Conservation (phyloP, 2,329 filamentous ascomycete genomes). For the Fusarium sp. region DNA sequence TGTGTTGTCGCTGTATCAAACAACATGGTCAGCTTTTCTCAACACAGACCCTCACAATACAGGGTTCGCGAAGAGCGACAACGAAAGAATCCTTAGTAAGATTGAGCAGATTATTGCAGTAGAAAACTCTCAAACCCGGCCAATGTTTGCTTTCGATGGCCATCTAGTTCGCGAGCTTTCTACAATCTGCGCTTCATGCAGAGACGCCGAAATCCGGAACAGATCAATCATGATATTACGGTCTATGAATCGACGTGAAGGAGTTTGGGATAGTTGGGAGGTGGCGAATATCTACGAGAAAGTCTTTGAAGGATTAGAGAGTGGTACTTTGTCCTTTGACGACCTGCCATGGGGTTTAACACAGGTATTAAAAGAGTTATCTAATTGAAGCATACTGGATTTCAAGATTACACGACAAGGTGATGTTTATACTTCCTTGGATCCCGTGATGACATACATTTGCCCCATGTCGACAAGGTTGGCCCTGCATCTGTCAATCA, state of each 20-base stretch:
- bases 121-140: neutral
- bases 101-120: conserved; percentile 7
- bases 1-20: neutral
- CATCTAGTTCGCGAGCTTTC: conserved; percentile 21
- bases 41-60: neutral
- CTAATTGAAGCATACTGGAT: too few relatives aligned
- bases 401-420: neutral
- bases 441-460: neutral
- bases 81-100: conserved; percentile 4
- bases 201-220: conserved; percentile 1
- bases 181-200: conserved; percentile 18
- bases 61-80: neutral
- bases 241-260: conserved; percentile 24
- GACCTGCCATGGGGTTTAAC: neutral
- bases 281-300: conserved; percentile 26
- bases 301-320: conserved; percentile 4
- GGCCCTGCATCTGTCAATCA: neutral
- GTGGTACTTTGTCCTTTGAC: neutral
- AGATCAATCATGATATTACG: conserved; percentile 19
- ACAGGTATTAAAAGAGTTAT: neutral
- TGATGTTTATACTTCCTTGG: neutral
- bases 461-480: neutral
- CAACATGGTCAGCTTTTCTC: neutral
- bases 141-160: conserved; percentile 30
- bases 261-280: conserved; percentile 39